Percentiles rank a stretch among this genome's conserved stretches.
Evolutionary conservation across 176 grass and related monocot species (phyloP).

Genomic region (Tillandsia fasciculata): DNA sequence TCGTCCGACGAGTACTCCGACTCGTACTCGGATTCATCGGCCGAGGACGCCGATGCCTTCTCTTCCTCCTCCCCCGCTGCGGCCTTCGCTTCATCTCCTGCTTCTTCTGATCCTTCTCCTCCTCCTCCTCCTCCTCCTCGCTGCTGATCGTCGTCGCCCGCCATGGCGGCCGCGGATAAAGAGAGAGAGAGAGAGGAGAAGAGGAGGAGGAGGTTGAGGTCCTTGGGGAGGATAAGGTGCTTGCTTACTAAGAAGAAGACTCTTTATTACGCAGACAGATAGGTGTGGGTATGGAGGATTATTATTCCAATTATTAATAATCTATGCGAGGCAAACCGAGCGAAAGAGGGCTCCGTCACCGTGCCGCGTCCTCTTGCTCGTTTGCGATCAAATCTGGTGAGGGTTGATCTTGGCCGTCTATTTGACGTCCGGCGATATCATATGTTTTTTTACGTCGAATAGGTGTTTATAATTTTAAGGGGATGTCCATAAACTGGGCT

Average conservation of each 20-base stretch:
- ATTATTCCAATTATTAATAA: not conserved
- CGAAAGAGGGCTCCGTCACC: too few relatives aligned
- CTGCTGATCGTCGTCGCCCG: not conserved
- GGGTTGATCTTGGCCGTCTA: not conserved
- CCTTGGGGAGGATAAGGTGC: not conserved
- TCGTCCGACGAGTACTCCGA: slow-evolving; percentile 10
- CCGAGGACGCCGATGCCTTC: not conserved
- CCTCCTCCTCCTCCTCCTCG: not conserved
- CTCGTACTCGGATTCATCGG: slow-evolving; percentile 6
- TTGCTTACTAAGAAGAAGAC: too few relatives aligned
- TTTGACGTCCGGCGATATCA: not conserved
- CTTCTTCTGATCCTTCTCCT: not conserved
- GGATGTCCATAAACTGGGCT: too few relatives aligned
- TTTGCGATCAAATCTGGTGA: not conserved
- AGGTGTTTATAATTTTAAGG: too few relatives aligned
- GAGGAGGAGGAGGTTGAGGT: not conserved
- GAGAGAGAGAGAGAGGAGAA: not conserved
- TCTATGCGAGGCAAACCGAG: not conserved
- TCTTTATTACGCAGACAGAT: not conserved
- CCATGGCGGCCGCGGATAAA: not conserved
- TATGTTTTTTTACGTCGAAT: not conserved
- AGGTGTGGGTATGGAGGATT: not conserved
- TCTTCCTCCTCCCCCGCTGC: not conserved
- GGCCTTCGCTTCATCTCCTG: not conserved
- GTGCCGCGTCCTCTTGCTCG: not conserved